phyloP scores from a whole-genome alignment of 108 stramenopile genomes.

The Pinguiococcus pyrenoidosus region DNA sequence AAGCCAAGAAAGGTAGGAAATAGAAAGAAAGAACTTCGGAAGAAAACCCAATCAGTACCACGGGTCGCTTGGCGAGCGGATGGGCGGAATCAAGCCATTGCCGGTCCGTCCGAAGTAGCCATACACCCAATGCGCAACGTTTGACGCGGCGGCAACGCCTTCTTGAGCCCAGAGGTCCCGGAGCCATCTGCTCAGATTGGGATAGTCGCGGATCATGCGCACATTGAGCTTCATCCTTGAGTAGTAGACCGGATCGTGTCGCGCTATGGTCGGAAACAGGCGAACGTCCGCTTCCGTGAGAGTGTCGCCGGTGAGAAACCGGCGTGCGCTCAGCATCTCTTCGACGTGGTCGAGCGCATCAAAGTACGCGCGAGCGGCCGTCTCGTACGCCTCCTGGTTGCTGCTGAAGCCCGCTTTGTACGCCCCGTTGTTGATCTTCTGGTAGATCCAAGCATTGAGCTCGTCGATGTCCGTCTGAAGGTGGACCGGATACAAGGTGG shows the following conservation, averaged over 20 bases:
- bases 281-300: slow-evolving; percentile 16
- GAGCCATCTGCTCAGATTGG: slow-evolving; percentile 20
- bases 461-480: neutral
- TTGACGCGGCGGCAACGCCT: slow-evolving; percentile 22
- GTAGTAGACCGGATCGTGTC: slow-evolving; percentile 8
- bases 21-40: too few species aligned
- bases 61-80: too few species aligned
- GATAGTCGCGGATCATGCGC: neutral
- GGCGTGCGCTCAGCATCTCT: neutral
- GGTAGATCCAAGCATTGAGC: slow-evolving; percentile 13
- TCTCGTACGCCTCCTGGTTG: slow-evolving; percentile 7
- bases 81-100: slow-evolving; percentile 29
- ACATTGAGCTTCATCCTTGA: neutral
- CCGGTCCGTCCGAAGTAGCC: slow-evolving; percentile 46
- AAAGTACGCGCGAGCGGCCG: slow-evolving; percentile 1
- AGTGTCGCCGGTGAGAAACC: slow-evolving; percentile 6
- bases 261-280: slow-evolving; percentile 1
- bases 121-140: slow-evolving; percentile 35
- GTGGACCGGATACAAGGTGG: neutral
- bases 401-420: slow-evolving; percentile 18
- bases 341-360: slow-evolving; percentile 13
- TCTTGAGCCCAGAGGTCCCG: slow-evolving; percentile 24
- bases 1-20: too few species aligned
- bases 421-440: slow-evolving; percentile 19
- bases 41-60: too few species aligned